Base-by-base conservation (phyloP, 768 basidiomycete species). In the Boletellus sp. region DNA sequence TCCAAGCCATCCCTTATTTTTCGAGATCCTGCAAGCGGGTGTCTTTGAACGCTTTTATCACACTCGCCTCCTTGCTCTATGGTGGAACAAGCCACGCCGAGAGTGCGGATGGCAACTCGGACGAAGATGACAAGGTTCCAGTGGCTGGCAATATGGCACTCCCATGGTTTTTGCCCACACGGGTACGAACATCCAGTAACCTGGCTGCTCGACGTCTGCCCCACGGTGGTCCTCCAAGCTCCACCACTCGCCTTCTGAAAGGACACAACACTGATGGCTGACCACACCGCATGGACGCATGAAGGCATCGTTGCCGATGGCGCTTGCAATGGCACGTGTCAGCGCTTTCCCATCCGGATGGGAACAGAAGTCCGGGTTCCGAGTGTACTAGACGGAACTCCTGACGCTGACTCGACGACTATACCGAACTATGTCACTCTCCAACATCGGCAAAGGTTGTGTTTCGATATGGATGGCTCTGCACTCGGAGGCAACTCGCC, bases 301-400 rank as follows among this genome's bases (percentile, higher is more conserved):
- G n/a, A n/a, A n/a, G n/a, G n/a, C n/a, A n/a, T n/a, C n/a, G n/a
- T n/a, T n/a, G n/a, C n/a, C 38, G 64, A 70, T 28, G 20, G 43
- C 8, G 49, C 53, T 16, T 69, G 69, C 45, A 42, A 42, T 9
- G 49, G 50, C 10, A 42, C 68, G 1, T 79, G 77, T 45, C 71
- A 72, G 6, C 71, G 82, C 39, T 66, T 82, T 34, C 76, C 78
- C 0, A 59, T 76, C 12, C 72, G 74, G 4, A 67, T 83, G 22
- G 70, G 83, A 83, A 63, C 80, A 81, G 53, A 81, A 83, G 55
- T 79, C 80, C 26, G 80, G 80, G 53, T 78, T 79, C 1, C 73
- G 78, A 19, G 60, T 74, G 8, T 82, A 84, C 63, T 63, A 84
- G n/a, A 57, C 69, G 24, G 78, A 84, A 54, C 65, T 84, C 49